A percentile compares a stretch with the other conserved stretches of the same genome.
Evolutionary conservation across 225 moss, liverwort and hornwort genomes (phyloP).

Genomic region (Physcomitrium patens): DNA sequence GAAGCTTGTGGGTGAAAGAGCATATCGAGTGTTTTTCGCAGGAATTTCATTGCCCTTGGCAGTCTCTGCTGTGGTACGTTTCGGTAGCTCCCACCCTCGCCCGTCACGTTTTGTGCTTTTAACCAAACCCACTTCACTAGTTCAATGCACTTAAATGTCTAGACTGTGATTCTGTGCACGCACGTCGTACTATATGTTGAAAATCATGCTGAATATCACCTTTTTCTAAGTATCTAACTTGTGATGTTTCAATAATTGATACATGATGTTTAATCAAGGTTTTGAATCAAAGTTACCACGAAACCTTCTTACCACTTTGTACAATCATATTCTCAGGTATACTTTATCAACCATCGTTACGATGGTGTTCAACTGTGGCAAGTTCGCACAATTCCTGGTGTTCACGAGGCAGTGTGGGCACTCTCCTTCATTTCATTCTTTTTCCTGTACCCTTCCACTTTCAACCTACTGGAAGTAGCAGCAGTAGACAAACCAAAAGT

Average conservation of each 20-base stretch:
- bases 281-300: neutral
- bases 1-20: conserved; percentile 83
- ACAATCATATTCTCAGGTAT: conserved; percentile 55
- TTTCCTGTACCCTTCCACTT: conserved; percentile 94
- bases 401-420: conserved; percentile 82
- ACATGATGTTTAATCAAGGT: too few relatives aligned
- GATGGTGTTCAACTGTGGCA: conserved; percentile 95
- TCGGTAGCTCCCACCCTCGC: neutral
- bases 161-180: neutral
- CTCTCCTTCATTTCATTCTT: conserved; percentile 90
- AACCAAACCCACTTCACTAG: neutral
- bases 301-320: conserved; percentile 2
- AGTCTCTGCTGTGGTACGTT: conserved; percentile 88
- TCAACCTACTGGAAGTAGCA: conserved; percentile 97
- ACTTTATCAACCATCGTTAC: conserved; percentile 96
- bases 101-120: conserved; percentile 10
- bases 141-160: neutral
- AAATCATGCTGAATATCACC: neutral
- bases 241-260: neutral
- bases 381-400: conserved; percentile 72
- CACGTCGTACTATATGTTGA: neutral
- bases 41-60: conserved; percentile 83
- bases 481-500: conserved; percentile 97
- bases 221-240: conserved; percentile 6
- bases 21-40: conserved; percentile 86